Conservation (phyloP, 805 yeast species). For the Maudiozyma pseudohumilis region DNA sequence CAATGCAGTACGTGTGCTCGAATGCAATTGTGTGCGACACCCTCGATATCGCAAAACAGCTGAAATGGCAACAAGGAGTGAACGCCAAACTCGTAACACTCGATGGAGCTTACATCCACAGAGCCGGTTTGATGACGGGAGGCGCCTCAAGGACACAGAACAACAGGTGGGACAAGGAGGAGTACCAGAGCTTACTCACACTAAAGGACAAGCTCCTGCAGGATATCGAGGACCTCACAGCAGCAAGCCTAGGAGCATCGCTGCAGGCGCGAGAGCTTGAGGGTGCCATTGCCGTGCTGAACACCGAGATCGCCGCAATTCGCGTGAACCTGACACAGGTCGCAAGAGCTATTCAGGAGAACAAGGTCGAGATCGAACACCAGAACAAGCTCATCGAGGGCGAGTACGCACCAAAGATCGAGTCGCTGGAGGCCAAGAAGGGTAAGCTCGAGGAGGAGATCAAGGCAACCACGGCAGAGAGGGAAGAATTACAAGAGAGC, state of each 20-base stretch:
- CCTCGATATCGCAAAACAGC: slow-evolving; percentile 53
- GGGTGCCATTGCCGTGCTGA: slow-evolving; percentile 44
- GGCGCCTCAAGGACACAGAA: slow-evolving; percentile 46
- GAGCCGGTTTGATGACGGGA: slow-evolving; percentile 88
- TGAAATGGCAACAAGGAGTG: slow-evolving; percentile 57
- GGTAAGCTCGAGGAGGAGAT: slow-evolving; percentile 19
- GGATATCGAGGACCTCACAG: slow-evolving; percentile 35
- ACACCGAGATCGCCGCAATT: slow-evolving; percentile 36
- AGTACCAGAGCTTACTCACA: slow-evolving; percentile 43
- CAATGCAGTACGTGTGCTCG: slow-evolving; percentile 72
- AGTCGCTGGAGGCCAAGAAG: slow-evolving; percentile 18
- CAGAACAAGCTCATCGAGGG: slow-evolving; percentile 30
- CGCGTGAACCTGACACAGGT: slow-evolving; percentile 37
- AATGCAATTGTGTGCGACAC: slow-evolving; percentile 69
- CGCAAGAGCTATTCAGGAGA: slow-evolving; percentile 37
- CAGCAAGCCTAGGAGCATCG: slow-evolving; percentile 40
- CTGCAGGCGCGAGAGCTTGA: slow-evolving; percentile 45
- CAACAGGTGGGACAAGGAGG: slow-evolving; percentile 66
- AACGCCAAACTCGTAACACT: slow-evolving; percentile 65
- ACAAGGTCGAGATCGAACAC: slow-evolving; percentile 41
- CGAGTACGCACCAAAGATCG: slow-evolving; percentile 23
- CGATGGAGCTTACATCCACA: slow-evolving; percentile 77
- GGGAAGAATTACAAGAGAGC: slow-evolving; percentile 32
- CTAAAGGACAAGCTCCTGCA: slow-evolving; percentile 40
- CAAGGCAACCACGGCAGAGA: slow-evolving; percentile 19